Base-by-base conservation (phyloP, 2,329 filamentous ascomycete species). In the Cladosporium sp. region DNA sequence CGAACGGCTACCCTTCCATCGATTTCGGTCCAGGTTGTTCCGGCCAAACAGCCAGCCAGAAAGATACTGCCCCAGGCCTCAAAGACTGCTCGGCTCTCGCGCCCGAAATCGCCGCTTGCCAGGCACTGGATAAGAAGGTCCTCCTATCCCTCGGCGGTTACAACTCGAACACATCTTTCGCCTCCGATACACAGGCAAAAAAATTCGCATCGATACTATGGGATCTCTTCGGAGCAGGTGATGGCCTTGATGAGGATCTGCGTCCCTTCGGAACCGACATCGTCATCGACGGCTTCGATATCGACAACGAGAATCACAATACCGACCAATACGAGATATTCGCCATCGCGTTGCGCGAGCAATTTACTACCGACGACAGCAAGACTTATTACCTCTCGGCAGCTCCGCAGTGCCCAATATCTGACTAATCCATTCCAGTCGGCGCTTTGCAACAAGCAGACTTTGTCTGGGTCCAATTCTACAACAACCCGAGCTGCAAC, bases 231-330 rank as follows among this genome's bases (percentile, higher is more conserved):
- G 77, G 78, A 18, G 72, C 71, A 16, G 69, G 72, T 5, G 71
- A 68, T 10, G 69, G 66, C 18, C 69, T 73, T 57, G 16, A 59
- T 14, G 26, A 18, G 5, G 74, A 76, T 12, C 69, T 71, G 7
- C 76, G 83, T 21, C 83, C 83, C n/a, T 83, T 84, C 66, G 52
- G 52, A 2, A 62, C 68, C 0, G 72, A 78, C 66, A 78, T 80
- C 26, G 72, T 80, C 3, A 79, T 86, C 46, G 82, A 86, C 69
- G 81, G 83, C n/a, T 85, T 81, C 71, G 83, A 85, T 70, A 80
- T 84, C 62, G 83, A 84, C 66, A 78, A 83, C 50, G 82, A 84
- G 72, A 70, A 68, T 65, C 31, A 66, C 26, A 69, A 69, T 29
- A 70, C 66, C 23, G 68, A 68, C 11, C 77, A 76, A 23, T 76